Conservation (phyloP, 202 grass and related monocot genomes). For the Setaria viridis region DNA sequence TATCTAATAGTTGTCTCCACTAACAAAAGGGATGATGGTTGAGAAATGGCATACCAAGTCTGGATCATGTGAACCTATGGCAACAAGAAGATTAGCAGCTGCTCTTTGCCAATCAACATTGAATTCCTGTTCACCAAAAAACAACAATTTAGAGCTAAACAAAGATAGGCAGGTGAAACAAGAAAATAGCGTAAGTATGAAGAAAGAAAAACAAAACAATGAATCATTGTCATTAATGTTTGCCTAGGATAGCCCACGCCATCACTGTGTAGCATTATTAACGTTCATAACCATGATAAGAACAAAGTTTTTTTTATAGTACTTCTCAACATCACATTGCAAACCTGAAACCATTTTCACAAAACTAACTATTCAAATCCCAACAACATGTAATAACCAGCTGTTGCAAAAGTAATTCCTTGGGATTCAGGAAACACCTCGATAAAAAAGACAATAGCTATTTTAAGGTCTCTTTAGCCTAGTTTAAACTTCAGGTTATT, state of each 20-base stretch:
- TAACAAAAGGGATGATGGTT: constrained; percentile 2
- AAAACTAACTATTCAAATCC: not conserved
- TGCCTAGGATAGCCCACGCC: not conserved
- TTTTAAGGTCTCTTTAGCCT: not conserved
- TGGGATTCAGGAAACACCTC: not conserved
- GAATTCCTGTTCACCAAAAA: constrained; percentile 65
- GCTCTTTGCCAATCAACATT: constrained; percentile 97
- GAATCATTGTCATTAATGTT: not conserved
- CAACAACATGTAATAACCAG: not conserved
- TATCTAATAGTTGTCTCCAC: constrained; percentile 24
- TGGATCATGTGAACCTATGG: constrained; percentile 88
- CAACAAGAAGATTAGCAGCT: constrained; percentile 85
- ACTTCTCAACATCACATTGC: not conserved
- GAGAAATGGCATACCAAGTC: constrained; percentile 69
- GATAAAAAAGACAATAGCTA: not conserved
- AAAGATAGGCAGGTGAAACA: constrained; percentile 32
- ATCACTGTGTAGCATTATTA: not conserved
- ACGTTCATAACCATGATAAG: constrained; percentile 22
- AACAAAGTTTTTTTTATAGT: not conserved
- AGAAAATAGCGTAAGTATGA: constrained; percentile 20
- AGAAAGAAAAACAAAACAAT: constrained; percentile 8
- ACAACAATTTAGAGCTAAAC: constrained; percentile 31
- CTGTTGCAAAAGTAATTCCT: constrained; percentile 10
- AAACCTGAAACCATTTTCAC: constrained; percentile 1
- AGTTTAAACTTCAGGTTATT: constrained; percentile 10